A percentile compares a stretch with the other conserved stretches of the same genome.
These are phyloP conservation scores for Cladophialophora chaetospira DNA, from an alignment of 2,329 filamentous ascomycete species.

Conservation along the genomic window DNA sequence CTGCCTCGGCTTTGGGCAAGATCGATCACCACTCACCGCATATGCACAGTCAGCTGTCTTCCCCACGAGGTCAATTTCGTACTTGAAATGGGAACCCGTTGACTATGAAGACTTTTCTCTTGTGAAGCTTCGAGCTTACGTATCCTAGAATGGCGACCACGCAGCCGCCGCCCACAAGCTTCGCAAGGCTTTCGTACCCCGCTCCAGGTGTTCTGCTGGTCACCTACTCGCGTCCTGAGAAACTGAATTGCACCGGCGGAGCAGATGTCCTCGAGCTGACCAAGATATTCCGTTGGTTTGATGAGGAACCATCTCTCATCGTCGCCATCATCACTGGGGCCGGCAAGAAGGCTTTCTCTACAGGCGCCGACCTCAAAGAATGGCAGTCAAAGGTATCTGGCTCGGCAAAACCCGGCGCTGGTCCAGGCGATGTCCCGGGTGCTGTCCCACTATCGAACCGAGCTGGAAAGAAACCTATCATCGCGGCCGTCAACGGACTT, in stretches of 20 bases:
- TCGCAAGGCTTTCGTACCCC: conserved; percentile 43
- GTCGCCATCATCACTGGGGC: conserved; percentile 47
- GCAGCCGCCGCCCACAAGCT: not conserved
- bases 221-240: conserved; percentile 46
- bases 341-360: conserved; percentile 45
- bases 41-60: too few species aligned
- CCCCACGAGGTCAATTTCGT: too few species aligned
- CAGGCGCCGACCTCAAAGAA: conserved; percentile 50
- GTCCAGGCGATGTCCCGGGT: conserved; percentile 31
- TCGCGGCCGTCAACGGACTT: conserved; percentile 73
- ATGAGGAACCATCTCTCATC: conserved; percentile 44
- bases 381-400: conserved; percentile 32
- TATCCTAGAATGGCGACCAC: not conserved
- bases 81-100: too few species aligned
- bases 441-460: conserved; percentile 51
- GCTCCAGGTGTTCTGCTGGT: conserved; percentile 49
- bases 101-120: too few species aligned
- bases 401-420: not conserved
- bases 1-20: too few species aligned
- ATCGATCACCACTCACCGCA: too few species aligned
- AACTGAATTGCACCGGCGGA: conserved; percentile 47
- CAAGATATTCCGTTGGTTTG: conserved; percentile 47
- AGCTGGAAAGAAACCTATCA: conserved; percentile 69
- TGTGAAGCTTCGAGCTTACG: too few species aligned
- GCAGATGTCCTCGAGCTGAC: conserved; percentile 44